Conservation (phyloP, 192 early-diverging fungal genomes). For the Rhizoclosmatium sp. region DNA sequence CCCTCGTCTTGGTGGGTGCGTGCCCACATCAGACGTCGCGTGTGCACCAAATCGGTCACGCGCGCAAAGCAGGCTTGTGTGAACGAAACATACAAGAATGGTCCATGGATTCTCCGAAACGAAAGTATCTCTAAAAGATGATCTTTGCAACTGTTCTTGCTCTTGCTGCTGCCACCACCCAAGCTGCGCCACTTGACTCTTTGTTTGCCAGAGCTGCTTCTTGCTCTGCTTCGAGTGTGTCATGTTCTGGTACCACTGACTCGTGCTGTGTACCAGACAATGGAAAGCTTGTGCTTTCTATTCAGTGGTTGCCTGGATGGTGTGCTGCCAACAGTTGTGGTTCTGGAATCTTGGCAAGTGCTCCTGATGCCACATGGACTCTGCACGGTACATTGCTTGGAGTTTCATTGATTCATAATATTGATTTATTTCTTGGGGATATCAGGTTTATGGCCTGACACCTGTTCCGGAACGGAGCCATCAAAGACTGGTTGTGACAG, state of each 20-base stretch:
- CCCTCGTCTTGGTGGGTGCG: too few relatives aligned
- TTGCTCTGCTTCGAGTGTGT: not conserved
- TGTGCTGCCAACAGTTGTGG: constrained; percentile 4
- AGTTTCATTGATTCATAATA: not conserved
- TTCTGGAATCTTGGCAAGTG: not conserved
- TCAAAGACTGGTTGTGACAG: not conserved
- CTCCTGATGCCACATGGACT: not conserved
- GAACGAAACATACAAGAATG: too few relatives aligned
- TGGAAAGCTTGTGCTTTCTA: not conserved
- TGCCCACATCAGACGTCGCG: too few relatives aligned
- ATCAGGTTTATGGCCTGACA: not conserved
- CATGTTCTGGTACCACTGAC: not conserved
- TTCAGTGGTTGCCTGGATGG: constrained; percentile 13
- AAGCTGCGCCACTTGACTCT: not conserved
- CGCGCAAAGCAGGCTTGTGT: too few relatives aligned
- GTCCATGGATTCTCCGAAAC: too few relatives aligned
- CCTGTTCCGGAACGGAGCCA: not conserved
- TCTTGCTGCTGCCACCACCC: too few relatives aligned
- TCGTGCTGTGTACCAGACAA: constrained; percentile 15
- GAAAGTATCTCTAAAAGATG: too few relatives aligned
- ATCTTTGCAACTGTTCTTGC: too few relatives aligned
- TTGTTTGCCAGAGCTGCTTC: constrained; percentile 1
- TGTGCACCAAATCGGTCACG: too few relatives aligned
- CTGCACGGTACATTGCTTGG: not conserved
- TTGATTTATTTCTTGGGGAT: not conserved